Evolutionary conservation across 805 yeast species (phyloP), one percentile per base, ranked within the genome.

Genomic region (Candida peoriensis): DNA sequence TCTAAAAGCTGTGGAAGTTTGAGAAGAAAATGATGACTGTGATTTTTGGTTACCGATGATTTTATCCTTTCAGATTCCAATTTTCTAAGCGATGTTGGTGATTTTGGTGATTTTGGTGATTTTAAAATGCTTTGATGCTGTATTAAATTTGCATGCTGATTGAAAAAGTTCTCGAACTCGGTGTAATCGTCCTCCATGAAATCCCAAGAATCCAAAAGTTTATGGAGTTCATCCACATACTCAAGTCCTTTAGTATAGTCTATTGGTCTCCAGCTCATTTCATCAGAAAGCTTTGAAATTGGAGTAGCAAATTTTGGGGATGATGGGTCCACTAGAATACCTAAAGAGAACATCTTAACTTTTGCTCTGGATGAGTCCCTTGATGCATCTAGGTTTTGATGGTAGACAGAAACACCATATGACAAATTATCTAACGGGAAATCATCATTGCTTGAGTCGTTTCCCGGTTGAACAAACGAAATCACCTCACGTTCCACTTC

Each of bases 321-420:
- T 25, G 24, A 47, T 8, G 72, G 72, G 38, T 76, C 77, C 13
- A 75, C 62, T 15, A 81, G 55, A 2, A 81, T 57, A 1, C 88
- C 89, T 8, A 82, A 51, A 2, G 88, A 74, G 48, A 67, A 81
- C 78, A 82, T 73, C 43, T 66, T 67, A 19, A 80, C 74, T 23
- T 68, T 53, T 8, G 51, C 55, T 38, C 78, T 54, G 38, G 70
- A 68, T 6, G 31, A 39, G 3, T 35, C 35, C 24, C 32, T 30
- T 18, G 60, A 41, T 8, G 52, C 59, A 14, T 47, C 50, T 11
- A 60, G 48, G 41, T 70, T 70, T 38, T 72, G 81, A 32, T 61
- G 63, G 47, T 63, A 78, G 5, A 69, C 72, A 1, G 78, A 63
- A 0, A 77, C 53, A 2, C 84, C 82, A 33, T 68, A 65, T n/a